Evolutionary conservation across 192 early-diverging fungal species (phyloP).

Genomic region (Backusella macrospora): DNA sequence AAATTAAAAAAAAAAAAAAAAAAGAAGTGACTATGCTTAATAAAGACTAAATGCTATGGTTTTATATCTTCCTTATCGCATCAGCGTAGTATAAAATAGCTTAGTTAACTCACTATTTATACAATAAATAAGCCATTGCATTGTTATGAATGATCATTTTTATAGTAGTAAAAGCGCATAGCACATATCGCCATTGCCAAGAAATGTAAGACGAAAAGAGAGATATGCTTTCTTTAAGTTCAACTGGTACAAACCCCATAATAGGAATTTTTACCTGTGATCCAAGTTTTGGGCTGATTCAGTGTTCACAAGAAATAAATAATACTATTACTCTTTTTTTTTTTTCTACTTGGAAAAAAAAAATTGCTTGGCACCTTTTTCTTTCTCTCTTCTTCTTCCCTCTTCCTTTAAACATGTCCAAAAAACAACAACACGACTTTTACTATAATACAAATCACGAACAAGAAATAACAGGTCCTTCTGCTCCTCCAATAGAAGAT

Average conservation of each 20-base stretch:
- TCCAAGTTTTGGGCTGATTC: not conserved
- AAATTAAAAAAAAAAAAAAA: too few species aligned
- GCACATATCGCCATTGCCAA: not conserved
- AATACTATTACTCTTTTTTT: too few species aligned
- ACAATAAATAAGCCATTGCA: too few species aligned
- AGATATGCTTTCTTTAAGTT: conserved; percentile 6
- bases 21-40: too few species aligned
- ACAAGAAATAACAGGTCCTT: not conserved
- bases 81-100: too few species aligned
- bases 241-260: not conserved
- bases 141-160: too few species aligned
- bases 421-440: not conserved
- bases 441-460: not conserved
- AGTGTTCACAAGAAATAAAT: too few species aligned
- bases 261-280: not conserved
- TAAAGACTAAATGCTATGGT: too few species aligned
- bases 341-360: not conserved
- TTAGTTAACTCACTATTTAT: too few species aligned
- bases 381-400: not conserved
- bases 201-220: not conserved
- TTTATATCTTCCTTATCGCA: too few species aligned
- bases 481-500: conserved; percentile 4
- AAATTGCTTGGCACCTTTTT: not conserved
- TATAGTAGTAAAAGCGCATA: too few species aligned
- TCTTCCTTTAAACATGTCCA: not conserved